Evolutionary conservation across 225 moss, liverwort and hornwort species (phyloP).

Genomic region (Pseudisothecium myosuroides): DNA sequence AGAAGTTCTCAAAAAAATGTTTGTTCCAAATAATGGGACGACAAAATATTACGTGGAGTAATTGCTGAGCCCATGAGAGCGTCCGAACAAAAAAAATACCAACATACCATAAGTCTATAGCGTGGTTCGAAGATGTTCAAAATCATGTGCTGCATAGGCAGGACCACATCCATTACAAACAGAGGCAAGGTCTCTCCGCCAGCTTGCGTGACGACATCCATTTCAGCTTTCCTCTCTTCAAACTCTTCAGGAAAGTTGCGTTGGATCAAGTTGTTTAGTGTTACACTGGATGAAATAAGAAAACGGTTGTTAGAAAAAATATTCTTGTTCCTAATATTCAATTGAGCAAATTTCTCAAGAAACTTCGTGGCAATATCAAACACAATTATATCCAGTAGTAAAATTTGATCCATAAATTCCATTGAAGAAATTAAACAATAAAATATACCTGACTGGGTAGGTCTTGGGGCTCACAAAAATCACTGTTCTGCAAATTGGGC

Average conservation of each 20-base stretch:
- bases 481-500: conserved; percentile 90
- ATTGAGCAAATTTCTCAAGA: not conserved
- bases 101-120: conserved; percentile 85
- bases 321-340: not conserved
- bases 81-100: not conserved
- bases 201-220: conserved; percentile 53
- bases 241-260: conserved; percentile 84
- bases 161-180: conserved; percentile 77
- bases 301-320: not conserved
- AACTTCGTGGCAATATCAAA: not conserved
- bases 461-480: conserved; percentile 79
- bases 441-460: conserved; percentile 63
- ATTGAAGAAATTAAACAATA: not conserved
- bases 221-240: conserved; percentile 81
- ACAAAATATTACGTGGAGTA: not conserved
- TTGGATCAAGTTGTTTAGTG: conserved; percentile 87
- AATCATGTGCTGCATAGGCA: conserved; percentile 49
- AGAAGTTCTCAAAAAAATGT: not conserved
- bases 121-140: conserved; percentile 92
- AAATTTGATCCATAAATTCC: not conserved
- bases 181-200: conserved; percentile 74
- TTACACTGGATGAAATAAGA: conserved; percentile 38
- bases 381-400: not conserved
- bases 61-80: not conserved
- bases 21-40: not conserved